Evolutionary conservation across 2,329 filamentous ascomycete genomes (phyloP), one percentile per base, ranked within the genome.

Genomic region (Decorospora gaudefroyi): DNA sequence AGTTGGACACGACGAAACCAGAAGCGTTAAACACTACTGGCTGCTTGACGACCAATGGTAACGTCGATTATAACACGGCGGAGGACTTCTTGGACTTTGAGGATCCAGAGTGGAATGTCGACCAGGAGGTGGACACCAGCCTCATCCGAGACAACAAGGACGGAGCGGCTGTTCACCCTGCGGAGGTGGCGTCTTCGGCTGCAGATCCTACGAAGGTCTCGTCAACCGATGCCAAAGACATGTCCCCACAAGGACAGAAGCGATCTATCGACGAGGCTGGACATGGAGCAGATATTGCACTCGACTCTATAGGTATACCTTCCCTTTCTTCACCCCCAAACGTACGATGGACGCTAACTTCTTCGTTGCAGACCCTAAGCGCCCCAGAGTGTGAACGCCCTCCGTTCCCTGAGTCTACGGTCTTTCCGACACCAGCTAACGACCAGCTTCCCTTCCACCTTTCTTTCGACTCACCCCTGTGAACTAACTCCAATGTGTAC

Each of bases 181-280:
- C 33, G 53, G 58, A 53, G 47, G 51, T 51, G 46, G 48, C 46
- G 51, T 61, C 59, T 63, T 53, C 53, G 52, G 58, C 49, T 64
- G 62, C 57, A 55, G 48, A 57, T 40, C 53, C 56, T 47, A 46
- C 55, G 42, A 55, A 49, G 23, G 49, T 49, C 57, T 62, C 58
- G 46, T 64, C 57, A 32, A 55, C 49, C 32, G 55, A 57, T 22
- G 48, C 49, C 36, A 46, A 53, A 27, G 44, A 56, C 16, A 37
- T 51, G 36, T 67, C 64, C 30, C 52, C 58, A n/a, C 63, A 65
- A 51, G 57, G 62, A 53, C 60, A 54, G 32, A 69, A 69, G 49
- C 57, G 66, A 43, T 59, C 62, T 11, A 59, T 67, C 42, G 62
- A 65, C 47, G 63, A 68, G 53, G 62, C 64, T 48, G 57, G 56